phyloP scores from a whole-genome alignment of 805 yeast species.

The Zygosaccharomyces bailii region DNA sequence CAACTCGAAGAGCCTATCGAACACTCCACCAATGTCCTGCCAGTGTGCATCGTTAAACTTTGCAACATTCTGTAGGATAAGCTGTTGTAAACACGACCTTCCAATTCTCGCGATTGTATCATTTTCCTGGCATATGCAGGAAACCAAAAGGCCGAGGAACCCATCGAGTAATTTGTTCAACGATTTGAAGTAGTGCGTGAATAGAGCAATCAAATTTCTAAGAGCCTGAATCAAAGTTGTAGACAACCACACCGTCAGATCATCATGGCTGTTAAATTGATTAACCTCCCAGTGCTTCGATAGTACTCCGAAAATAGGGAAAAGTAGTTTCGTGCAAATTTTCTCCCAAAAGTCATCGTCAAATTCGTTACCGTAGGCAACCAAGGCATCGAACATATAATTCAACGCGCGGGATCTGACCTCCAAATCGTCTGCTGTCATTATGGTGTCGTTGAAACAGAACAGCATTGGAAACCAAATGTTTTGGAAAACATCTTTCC shows the following conservation, averaged over 20 bases:
- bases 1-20: constrained; percentile 65
- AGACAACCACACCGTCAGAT: constrained; percentile 90
- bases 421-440: constrained; percentile 92
- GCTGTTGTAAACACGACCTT: constrained; percentile 76
- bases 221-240: constrained; percentile 95
- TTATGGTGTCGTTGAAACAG: constrained; percentile 82
- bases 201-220: constrained; percentile 78
- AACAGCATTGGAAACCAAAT: constrained; percentile 84
- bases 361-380: constrained; percentile 75
- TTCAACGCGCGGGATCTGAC: constrained; percentile 86
- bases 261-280: constrained; percentile 70
- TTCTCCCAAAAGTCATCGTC: constrained; percentile 76
- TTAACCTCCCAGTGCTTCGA: constrained; percentile 71
- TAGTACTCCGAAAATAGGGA: constrained; percentile 86
- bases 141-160: constrained; percentile 68
- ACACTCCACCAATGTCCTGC: constrained; percentile 62
- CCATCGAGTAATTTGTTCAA: constrained; percentile 74
- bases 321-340: constrained; percentile 70
- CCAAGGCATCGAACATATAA: constrained; percentile 74
- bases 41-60: constrained; percentile 69
- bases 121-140: constrained; percentile 94
- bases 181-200: constrained; percentile 75
- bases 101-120: constrained; percentile 97
- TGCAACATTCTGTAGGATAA: constrained; percentile 69
- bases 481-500: constrained; percentile 47